Base-by-base conservation (phyloP, 2,329 filamentous ascomycete species). In the Monosporascus sp. region DNA sequence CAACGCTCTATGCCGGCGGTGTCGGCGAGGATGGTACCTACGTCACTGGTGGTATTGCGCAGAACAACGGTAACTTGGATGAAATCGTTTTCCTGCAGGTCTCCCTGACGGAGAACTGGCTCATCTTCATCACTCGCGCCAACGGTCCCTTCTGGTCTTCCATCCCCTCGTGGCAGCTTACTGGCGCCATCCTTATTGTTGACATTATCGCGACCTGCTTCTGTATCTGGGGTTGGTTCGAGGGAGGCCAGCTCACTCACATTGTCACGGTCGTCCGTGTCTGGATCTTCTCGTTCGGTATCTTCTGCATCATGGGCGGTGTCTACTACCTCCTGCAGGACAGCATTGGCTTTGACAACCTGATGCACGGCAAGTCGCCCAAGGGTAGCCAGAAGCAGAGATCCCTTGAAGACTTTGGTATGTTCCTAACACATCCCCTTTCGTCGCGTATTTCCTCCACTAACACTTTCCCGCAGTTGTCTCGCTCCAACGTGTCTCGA, bases 71-170 rank as follows among this genome's bases (percentile, higher is more conserved):
- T 81, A 82, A 86, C 68, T 77, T 89, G 52, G 89, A 96, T 63
- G 84, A 86, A 63, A 85, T 96, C 54, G 74, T 96, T 66, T 96
- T 96, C 82, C 85, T 96, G 38, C 84, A 96, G 75, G 89, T 96
- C 71, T 90, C 89, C 14, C 82, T 96, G 52, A 92, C 91, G 56
- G 89, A 96, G 80, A 96, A 95, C 78, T 96, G 91, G 91, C 82
- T 96, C 50, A 96, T 96, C 74, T 95, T 96, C 79, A 93, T 96
- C 75, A 96, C 91, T 60, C 90, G 91, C 80, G 88, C 90, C 74
- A 92, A 92, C 74, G 90, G 91, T 66, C 89, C 90, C 52, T 93
- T 95, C 81, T 95, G 90, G 90, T 91, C 88, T 3, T 92, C 88
- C 24, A 82, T 91, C 55, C 91, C 91, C 55, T 95, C 90, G 56